Conservation (phyloP, 768 basidiomycete genomes). For the Hortiboletus campestris region DNA sequence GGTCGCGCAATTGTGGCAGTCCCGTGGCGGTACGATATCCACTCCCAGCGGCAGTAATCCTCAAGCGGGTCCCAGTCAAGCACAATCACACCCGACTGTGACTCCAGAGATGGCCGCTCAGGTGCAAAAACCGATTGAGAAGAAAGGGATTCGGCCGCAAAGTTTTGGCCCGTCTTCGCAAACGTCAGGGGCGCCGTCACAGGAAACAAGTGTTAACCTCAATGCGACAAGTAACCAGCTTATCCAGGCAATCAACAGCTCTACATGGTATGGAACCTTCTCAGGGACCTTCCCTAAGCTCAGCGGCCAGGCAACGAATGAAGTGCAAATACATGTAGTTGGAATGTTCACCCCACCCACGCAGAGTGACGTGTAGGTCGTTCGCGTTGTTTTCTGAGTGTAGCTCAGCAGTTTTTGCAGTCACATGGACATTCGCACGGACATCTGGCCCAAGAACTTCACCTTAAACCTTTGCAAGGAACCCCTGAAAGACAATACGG, state of each 20-base stretch:
- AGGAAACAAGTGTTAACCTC: slow-evolving; percentile 6
- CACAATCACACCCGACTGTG: background rate
- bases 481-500: slow-evolving; percentile 36
- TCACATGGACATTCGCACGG: slow-evolving; percentile 42
- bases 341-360: slow-evolving; percentile 19
- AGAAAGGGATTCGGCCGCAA: slow-evolving; percentile 35
- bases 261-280: slow-evolving; percentile 49
- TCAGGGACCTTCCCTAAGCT: slow-evolving; percentile 39
- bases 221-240: background rate
- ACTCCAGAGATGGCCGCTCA: slow-evolving; percentile 35
- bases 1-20: slow-evolving; percentile 29
- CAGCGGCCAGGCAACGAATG: slow-evolving; percentile 34
- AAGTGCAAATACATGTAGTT: slow-evolving; percentile 42
- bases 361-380: slow-evolving; percentile 35
- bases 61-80: slow-evolving; percentile 17
- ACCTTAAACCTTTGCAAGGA: slow-evolving; percentile 41
- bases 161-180: slow-evolving; percentile 15
- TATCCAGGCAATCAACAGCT: background rate
- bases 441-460: slow-evolving; percentile 53
- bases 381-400: background rate
- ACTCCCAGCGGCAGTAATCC: slow-evolving; percentile 1
- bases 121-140: slow-evolving; percentile 50
- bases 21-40: slow-evolving; percentile 21
- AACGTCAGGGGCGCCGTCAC: slow-evolving; percentile 16
- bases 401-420: slow-evolving; percentile 33